Evolutionary conservation across 78 protist species (phyloP), one percentile per base, ranked within the genome.

Genomic region (Cavenderia fasciculata): DNA sequence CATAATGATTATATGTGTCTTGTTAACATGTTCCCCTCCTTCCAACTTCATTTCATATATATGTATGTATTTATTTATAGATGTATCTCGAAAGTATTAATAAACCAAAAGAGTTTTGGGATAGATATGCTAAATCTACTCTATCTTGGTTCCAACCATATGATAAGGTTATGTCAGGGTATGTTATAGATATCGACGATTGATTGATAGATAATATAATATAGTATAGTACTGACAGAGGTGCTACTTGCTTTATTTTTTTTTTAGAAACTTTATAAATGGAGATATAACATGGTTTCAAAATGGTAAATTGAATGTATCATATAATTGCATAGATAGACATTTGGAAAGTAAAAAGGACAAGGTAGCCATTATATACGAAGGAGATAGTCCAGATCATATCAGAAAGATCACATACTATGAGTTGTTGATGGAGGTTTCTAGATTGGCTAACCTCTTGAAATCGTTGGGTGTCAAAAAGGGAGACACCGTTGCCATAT

Each of bases 401-500:
- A 61, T 90, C 16, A 40, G 51, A 69, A 74, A 71, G 52, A 63
- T 93, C n/a, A 84, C 89, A 0, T 93, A 69, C 77, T 61, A 51
- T 23, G 82, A 90, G 41, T 59, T 76, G 40, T 72, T 36, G 51
- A 25, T 71, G 31, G 66, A 96, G 61, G 97, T 95, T 34, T 78
- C 92, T 44, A 56, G 78, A 34, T 29, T 95, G 59, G 96, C 97
- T 3, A 95, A 95, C 84, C 82, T 95, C 59, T 68, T 96, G 33
- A 73, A 89, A 90, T 56, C 87, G 25, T 21, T 72, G 19, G 98
- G 97, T 0, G 94, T 96, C 23, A 36, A 79, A 25, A 93, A 94
- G 54, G 99, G 99, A 21, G 98, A 97, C 59, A 75, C 93, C 4
- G 98, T 97, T 16, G 86, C 94, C 27, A 94, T 98, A 47, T 98